Conservation (phyloP, 2,329 filamentous ascomycete genomes). For the Aspergillus pseudonomiae region DNA sequence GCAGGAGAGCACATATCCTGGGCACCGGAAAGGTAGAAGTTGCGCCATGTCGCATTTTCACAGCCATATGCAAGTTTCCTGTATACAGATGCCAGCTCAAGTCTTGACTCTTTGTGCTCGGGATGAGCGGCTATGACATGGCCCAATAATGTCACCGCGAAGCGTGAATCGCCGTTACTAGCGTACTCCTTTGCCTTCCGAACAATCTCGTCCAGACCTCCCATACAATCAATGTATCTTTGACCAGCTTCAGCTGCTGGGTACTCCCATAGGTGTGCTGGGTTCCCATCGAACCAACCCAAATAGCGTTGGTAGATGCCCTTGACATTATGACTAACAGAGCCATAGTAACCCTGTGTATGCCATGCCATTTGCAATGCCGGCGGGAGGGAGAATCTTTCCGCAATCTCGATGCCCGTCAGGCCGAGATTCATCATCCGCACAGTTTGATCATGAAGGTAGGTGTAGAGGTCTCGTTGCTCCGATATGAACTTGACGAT, state of each 20-base stretch:
- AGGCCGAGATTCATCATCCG: constrained; percentile 42
- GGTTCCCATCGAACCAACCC: constrained; percentile 39
- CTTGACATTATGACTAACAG: constrained; percentile 45
- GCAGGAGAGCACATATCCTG: constrained; percentile 25
- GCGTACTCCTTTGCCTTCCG: constrained; percentile 33
- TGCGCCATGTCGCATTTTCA: constrained; percentile 48
- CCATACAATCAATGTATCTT: constrained; percentile 43
- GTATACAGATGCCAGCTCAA: constrained; percentile 35
- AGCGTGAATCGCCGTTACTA: constrained; percentile 38
- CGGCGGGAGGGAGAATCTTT: constrained; percentile 38
- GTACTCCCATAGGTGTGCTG: constrained; percentile 42
- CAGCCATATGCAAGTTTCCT: constrained; percentile 39
- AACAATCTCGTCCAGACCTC: constrained; percentile 37
- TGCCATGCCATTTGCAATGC: constrained; percentile 35
- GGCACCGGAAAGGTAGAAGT: constrained; percentile 43
- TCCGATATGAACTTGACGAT: constrained; percentile 31
- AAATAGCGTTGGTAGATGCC: constrained; percentile 41
- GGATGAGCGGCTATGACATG: constrained; percentile 38
- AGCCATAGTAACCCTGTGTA: constrained; percentile 42
- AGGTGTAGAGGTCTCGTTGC: constrained; percentile 47
- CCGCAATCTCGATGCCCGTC: constrained; percentile 46
- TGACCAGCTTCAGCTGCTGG: constrained; percentile 36
- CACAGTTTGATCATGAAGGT: constrained; percentile 46
- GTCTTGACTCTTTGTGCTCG: constrained; percentile 14
- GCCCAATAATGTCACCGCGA: constrained; percentile 43